A percentile compares a stretch with the other conserved stretches of the same genome.
phyloP scores from a whole-genome alignment of 768 basidiomycete genomes.

The Tricholoma saponaceum region DNA sequence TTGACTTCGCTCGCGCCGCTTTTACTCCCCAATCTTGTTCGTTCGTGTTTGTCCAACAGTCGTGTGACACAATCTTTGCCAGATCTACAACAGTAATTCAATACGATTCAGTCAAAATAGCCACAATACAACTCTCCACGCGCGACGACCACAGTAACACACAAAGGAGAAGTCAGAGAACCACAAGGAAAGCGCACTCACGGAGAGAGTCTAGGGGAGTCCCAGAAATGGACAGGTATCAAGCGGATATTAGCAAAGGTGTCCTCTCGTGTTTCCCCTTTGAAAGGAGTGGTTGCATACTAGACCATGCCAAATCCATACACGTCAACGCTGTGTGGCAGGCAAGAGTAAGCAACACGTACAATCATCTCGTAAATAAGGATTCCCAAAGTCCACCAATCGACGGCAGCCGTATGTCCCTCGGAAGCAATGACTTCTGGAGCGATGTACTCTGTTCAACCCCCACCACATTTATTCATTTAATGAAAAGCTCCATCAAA shows the following conservation, averaged over 20 bases:
- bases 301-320: conserved; percentile 33
- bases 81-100: conserved; percentile 43
- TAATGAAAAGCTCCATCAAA: conserved; percentile 15
- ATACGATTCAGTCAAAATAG: conserved; percentile 18
- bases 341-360: conserved; percentile 41
- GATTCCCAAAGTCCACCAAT: conserved; percentile 99
- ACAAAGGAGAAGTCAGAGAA: conserved; percentile 19
- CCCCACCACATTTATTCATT: conserved; percentile 21
- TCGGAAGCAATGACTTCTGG: conserved; percentile 97
- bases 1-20: conserved; percentile 98
- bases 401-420: conserved; percentile 97
- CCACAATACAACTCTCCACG: not conserved
- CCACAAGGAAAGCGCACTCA: conserved; percentile 33
- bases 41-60: conserved; percentile 89
- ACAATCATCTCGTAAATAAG: conserved; percentile 99
- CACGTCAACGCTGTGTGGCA: conserved; percentile 28
- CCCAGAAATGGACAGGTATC: conserved; percentile 82
- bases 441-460: conserved; percentile 91
- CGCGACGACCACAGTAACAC: not conserved
- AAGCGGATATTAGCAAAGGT: conserved; percentile 96
- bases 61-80: conserved; percentile 87
- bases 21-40: conserved; percentile 81
- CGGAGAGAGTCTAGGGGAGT: conserved; percentile 74
- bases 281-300: conserved; percentile 99
- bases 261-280: conserved; percentile 89